phyloP scores from a whole-genome alignment of 305 asterid genomes.

The Fraxinus sp. region DNA sequence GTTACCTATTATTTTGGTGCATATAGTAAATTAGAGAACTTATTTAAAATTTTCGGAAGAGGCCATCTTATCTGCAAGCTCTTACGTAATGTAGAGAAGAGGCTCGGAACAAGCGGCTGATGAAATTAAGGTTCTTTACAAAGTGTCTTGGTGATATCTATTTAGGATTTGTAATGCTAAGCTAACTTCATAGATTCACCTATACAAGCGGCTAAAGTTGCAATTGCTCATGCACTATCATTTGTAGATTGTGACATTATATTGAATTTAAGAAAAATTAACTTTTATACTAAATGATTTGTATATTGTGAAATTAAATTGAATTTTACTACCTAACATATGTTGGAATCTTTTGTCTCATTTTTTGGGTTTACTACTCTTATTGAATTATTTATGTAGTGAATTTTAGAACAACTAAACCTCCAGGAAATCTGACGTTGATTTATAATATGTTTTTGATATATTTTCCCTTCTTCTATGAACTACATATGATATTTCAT shows the following conservation, averaged over 20 bases:
- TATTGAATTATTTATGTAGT: neutral
- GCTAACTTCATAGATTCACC: neutral
- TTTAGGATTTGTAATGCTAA: neutral
- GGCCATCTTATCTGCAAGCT: slow-evolving; percentile 89
- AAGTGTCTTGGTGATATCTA: slow-evolving; percentile 16
- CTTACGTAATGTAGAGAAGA: slow-evolving; percentile 80
- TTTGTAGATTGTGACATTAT: too few relatives aligned
- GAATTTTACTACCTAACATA: neutral
- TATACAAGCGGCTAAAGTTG: too few relatives aligned
- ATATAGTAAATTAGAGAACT: slow-evolving; percentile 90
- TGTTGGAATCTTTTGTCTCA: neutral
- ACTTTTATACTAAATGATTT: too few relatives aligned
- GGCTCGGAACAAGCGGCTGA: slow-evolving; percentile 84
- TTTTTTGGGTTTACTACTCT: neutral
- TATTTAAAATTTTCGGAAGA: slow-evolving; percentile 86
- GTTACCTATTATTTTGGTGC: slow-evolving; percentile 29
- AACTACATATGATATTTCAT: neutral
- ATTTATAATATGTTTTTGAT: too few relatives aligned
- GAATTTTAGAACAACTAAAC: neutral
- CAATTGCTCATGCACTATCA: too few relatives aligned
- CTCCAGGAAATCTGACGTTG: too few relatives aligned
- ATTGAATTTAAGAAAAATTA: too few relatives aligned
- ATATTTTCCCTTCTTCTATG: too few relatives aligned
- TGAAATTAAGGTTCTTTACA: slow-evolving; percentile 66
- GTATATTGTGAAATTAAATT: too few relatives aligned